phyloP scores from a whole-genome alignment of 345 rosid species.

The Brassica incana region DNA sequence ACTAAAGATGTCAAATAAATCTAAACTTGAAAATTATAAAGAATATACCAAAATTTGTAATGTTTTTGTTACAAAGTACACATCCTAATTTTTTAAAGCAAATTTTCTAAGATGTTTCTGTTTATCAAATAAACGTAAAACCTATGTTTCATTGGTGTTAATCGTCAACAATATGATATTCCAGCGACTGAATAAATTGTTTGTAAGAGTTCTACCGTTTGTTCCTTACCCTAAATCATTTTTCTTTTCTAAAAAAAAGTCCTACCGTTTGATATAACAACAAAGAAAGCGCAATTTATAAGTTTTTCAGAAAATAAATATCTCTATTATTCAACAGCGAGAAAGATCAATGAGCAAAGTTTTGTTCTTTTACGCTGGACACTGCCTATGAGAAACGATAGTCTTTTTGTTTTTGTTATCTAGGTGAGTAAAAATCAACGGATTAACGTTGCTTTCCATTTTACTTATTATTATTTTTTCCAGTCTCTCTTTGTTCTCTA shows the following conservation, averaged over 20 bases:
- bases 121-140: not conserved
- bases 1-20: slow-evolving; percentile 1
- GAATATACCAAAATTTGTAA: not conserved
- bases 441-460: not conserved
- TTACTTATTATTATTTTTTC: not conserved
- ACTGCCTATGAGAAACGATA: not conserved
- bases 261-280: not conserved
- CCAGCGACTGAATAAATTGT: not conserved
- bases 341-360: not conserved
- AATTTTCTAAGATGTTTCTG: not conserved
- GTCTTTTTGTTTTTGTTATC: not conserved
- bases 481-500: not conserved
- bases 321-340: not conserved
- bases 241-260: not conserved
- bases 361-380: not conserved
- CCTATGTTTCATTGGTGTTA: not conserved
- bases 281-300: not conserved
- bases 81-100: not conserved
- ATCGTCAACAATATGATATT: not conserved
- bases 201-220: not conserved
- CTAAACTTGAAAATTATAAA: not conserved
- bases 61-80: not conserved
- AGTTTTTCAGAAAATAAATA: not conserved
- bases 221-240: not conserved
- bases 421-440: too few species aligned